These are phyloP conservation scores for Helicosporidium sp. DNA, from an alignment of 139 green algal genomes.

Conservation along the genomic window DNA sequence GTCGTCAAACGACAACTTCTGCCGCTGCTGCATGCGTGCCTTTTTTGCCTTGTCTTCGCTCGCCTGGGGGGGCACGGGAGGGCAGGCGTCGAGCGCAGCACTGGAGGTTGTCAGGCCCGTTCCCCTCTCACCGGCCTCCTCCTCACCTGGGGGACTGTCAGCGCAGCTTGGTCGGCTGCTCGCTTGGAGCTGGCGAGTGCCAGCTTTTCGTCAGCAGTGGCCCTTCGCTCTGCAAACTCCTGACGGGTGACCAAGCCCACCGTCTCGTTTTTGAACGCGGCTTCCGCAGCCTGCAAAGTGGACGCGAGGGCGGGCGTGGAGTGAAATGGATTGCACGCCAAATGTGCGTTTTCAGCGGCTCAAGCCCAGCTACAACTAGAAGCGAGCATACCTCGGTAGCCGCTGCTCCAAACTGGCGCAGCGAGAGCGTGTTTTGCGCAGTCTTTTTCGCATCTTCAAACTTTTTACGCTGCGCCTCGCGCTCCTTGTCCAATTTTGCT, in stretches of 20 bases:
- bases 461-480: slow-evolving; percentile 45
- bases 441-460: slow-evolving; percentile 40
- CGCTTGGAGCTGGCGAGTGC: too few species aligned
- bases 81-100: too few species aligned
- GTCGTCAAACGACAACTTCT: slow-evolving; percentile 61
- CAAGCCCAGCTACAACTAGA: neutral
- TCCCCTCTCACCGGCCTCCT: slow-evolving; percentile 10
- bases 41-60: too few species aligned
- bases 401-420: slow-evolving; percentile 49
- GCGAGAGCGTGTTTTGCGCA: slow-evolving; percentile 23
- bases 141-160: too few species aligned
- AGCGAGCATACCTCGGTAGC: slow-evolving; percentile 31
- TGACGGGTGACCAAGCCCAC: slow-evolving; percentile 80
- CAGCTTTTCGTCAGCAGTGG: too few species aligned
- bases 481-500: slow-evolving; percentile 41
- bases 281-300: slow-evolving; percentile 40
- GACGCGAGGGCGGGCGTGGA: neutral
- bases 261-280: slow-evolving; percentile 84
- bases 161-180: too few species aligned
- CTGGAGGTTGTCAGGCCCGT: too few species aligned
- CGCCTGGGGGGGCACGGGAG: too few species aligned
- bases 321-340: neutral
- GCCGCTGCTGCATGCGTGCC: slow-evolving; percentile 20
- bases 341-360: neutral
- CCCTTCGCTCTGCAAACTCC: slow-evolving; percentile 71